Base-by-base conservation (phyloP, 2,329 filamentous ascomycete genomes). In the Fusarium phyllophilum region DNA sequence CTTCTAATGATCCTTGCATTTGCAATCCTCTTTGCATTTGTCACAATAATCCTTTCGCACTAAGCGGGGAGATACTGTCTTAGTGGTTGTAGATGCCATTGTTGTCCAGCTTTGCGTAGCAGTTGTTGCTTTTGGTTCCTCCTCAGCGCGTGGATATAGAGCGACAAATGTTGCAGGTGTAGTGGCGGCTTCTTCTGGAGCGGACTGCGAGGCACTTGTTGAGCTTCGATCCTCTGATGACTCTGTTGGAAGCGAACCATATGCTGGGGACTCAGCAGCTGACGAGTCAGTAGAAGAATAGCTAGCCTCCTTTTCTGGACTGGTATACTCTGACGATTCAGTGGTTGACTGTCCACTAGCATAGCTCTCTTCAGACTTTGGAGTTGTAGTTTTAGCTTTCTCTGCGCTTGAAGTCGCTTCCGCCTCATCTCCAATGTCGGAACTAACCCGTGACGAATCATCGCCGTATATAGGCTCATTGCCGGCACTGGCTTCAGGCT, bases 161-260 rank as follows among this genome's bases (percentile, higher is more conserved):
- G 8, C 15, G 8, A 10, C 9, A 17, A 22, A 48, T 33, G 31
- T 17, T 51, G 17, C 17, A 20, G 48, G 31, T 24, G 48, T 34
- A 24, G n/a, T 11, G 1, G n/a, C 12, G 22, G 6, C 8, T 18
- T 34, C 0, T 15, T 24, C 12, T 13, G 12, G 4, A 34, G 4
- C 31, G 13, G 12, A 24, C 12, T 15, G n/a, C 31, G 48, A 34
- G 17, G 12, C 31, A 51, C 12, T 24, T 6, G 3, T 20, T 6
- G 31, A 34, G 13, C 17, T 34, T 8, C 6, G 0, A 20, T 24
- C 12, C 17, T 20, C 48, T 24, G 48, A n/a, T 49, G 29, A 17
- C 15, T 49, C 22, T 18, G 29, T 49, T 18, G 29, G 14, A 1
- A 33, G 4, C 0, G 29, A 17, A 6, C 14, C 26, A 22, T 22